These are phyloP conservation scores for Hypocrella siamensis DNA, from an alignment of 2,329 filamentous ascomycete genomes.

Conservation along the genomic window DNA sequence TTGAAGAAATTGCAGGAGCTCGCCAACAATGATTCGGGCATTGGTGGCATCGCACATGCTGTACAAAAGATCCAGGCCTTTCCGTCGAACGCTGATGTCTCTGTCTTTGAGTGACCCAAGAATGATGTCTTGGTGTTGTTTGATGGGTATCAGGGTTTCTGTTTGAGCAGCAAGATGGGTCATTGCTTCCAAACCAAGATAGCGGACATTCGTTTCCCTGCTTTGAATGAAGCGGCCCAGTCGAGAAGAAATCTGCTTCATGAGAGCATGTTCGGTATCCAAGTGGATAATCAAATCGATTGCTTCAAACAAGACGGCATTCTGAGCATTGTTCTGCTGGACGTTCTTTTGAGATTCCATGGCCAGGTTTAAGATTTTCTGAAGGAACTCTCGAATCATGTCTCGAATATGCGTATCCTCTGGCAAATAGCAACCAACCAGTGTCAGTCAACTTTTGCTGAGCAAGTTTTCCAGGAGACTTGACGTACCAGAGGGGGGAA, in stretches of 20 bases:
- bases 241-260: constrained; percentile 87
- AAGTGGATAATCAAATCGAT: constrained; percentile 98
- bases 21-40: constrained; percentile 80
- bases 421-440: constrained; percentile 16
- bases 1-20: constrained; percentile 86
- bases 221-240: constrained; percentile 94
- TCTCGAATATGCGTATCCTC: constrained; percentile 86
- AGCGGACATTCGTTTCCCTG: constrained; percentile 91
- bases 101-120: constrained; percentile 85
- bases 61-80: constrained; percentile 90
- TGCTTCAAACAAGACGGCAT: constrained; percentile 92
- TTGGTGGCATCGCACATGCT: constrained; percentile 99
- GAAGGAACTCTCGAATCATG: constrained; percentile 80
- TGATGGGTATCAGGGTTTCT: constrained; percentile 91
- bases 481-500: constrained; percentile 68
- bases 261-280: constrained; percentile 83
- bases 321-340: constrained; percentile 97
- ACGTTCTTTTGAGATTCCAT: constrained; percentile 96
- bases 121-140: constrained; percentile 94
- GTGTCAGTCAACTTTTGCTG: not conserved
- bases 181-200: constrained; percentile 93
- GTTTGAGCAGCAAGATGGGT: constrained; percentile 88
- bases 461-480: not conserved
- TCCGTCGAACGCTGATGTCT: constrained; percentile 91
- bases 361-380: constrained; percentile 79